Evolutionary conservation across 1,284 basidiomycete genomes (phyloP), one percentile per base, ranked within the genome.

Genomic region (Ganoderma lucidum): DNA sequence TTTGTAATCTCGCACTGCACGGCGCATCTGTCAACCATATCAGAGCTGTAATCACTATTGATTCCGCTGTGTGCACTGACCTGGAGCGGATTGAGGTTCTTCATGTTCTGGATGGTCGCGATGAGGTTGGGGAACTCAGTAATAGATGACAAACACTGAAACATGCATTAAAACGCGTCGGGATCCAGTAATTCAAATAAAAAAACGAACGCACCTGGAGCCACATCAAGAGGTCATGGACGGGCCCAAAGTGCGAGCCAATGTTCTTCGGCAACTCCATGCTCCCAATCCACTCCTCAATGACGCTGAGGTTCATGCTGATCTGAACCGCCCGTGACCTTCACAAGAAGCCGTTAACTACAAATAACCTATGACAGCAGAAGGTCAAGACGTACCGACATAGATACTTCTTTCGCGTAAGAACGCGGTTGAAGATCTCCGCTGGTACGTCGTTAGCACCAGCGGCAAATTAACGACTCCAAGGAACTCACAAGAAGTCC

Each of bases 381-480:
- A 41, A 14, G 23, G 23, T 42, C 41, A 41, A 35, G 65, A 76
- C 82, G 70, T 84, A 95, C 84, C 97, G 89, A 81, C 97, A 99
- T 0, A 99, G 83, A 78, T 96, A 97, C 78, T 96, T 97, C 81
- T 96, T 96, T 65, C 96, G 87, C 2, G 93, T 95, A 41, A 98
- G 82, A 48, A 98, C 88, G 41, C 97, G 92, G 81, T 99, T 99
- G 84, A 99, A 99, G 41, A 96, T 87, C 83, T 99, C 97, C 80
- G 95, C 92, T 94, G 15, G 74, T 4, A 41, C 61, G 32, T 2
- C 5, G 14, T 62, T 51, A 62, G 65, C 39, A 67, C 60, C 39
- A 68, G 84, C 78, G 77, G 78, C 78, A 71, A 75, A 78, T 63
- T 77, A 10, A 41, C 59, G 44, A 59, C 12, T 15, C 51, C n/a